These are phyloP conservation scores for Candida ulmi DNA, from an alignment of 805 yeast species.

Conservation along the genomic window DNA sequence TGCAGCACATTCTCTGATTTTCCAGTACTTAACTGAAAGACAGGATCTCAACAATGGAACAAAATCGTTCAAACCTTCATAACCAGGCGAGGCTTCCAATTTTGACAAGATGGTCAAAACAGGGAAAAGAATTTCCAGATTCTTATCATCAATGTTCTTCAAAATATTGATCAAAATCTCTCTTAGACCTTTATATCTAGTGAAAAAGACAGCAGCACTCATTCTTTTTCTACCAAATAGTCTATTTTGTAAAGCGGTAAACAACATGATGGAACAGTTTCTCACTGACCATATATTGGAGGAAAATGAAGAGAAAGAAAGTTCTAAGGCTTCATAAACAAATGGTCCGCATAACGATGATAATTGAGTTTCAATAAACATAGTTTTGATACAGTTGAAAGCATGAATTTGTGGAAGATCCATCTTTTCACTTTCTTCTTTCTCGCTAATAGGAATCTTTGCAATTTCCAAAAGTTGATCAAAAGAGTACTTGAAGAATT, in stretches of 20 bases:
- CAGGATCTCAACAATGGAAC: slow-evolving; percentile 40
- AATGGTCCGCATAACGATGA: slow-evolving; percentile 44
- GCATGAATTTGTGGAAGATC: slow-evolving; percentile 95
- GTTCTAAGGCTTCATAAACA: slow-evolving; percentile 51
- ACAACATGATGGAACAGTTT: slow-evolving; percentile 91
- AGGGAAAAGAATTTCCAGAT: slow-evolving; percentile 65
- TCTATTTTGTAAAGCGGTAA: slow-evolving; percentile 75
- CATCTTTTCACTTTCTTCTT: slow-evolving; percentile 45
- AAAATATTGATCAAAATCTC: slow-evolving; percentile 42
- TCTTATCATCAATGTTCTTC: slow-evolving; percentile 23
- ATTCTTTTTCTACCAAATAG: slow-evolving; percentile 59
- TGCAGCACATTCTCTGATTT: slow-evolving; percentile 84
- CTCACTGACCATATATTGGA: slow-evolving; percentile 78
- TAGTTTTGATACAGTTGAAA: slow-evolving; percentile 71
- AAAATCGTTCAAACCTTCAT: slow-evolving; percentile 48
- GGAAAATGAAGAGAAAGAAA: slow-evolving; percentile 59
- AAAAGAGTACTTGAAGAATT: slow-evolving; percentile 46
- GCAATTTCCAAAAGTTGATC: slow-evolving; percentile 51
- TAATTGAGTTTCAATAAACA: slow-evolving; percentile 69
- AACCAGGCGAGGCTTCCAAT: slow-evolving; percentile 55
- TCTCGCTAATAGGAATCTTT: slow-evolving; percentile 35
- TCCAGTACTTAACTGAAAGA: slow-evolving; percentile 61
- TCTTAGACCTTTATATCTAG: slow-evolving; percentile 51
- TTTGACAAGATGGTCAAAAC: slow-evolving; percentile 68
- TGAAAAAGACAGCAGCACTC: slow-evolving; percentile 67